Conservation (phyloP, 257 asterid species). For the Fraxinus anomala region DNA sequence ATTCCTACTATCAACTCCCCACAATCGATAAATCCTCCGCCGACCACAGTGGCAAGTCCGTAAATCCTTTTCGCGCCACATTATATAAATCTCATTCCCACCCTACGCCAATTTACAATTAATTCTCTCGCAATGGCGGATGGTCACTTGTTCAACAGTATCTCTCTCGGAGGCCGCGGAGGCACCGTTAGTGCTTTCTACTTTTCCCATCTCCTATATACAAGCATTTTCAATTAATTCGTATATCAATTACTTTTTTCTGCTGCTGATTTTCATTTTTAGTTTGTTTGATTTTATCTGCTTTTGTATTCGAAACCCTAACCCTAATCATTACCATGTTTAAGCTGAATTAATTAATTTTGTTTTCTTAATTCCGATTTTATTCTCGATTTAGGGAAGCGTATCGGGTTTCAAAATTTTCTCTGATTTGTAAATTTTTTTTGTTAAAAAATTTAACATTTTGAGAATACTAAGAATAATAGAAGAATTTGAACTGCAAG, state of each 20-base stretch:
- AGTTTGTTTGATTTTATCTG: neutral
- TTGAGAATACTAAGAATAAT: neutral
- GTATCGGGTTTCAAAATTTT: neutral
- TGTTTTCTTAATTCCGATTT: neutral
- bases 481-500: neutral
- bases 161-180: constrained; percentile 36
- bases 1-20: neutral
- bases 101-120: neutral
- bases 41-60: neutral
- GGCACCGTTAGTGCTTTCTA: constrained; percentile 27
- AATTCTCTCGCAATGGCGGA: constrained; percentile 28
- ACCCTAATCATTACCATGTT: neutral
- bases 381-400: neutral
- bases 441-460: neutral
- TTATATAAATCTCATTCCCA: neutral
- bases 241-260: neutral
- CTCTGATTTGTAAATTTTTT: neutral
- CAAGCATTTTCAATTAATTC: neutral
- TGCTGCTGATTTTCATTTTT: neutral
- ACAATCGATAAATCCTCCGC: neutral
- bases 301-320: neutral
- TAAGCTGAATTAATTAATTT: neutral
- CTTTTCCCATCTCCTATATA: neutral
- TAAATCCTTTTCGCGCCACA: neutral
- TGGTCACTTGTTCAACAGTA: constrained; percentile 27